Evolutionary conservation across 768 basidiomycete genomes (phyloP).

Genomic region (Agaricus sinodeliciosus): DNA sequence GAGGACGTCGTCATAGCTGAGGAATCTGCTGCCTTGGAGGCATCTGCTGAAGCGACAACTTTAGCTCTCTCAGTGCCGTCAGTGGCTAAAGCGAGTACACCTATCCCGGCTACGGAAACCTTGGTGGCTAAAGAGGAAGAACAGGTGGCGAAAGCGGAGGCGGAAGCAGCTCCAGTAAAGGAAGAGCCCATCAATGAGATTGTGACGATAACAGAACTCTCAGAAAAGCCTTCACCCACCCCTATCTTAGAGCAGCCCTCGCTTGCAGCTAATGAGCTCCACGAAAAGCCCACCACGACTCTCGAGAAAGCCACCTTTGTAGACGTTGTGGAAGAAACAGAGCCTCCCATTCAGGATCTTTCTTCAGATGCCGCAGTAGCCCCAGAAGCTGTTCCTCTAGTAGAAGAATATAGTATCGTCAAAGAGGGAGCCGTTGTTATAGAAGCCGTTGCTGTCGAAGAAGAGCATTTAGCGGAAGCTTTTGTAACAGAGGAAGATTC

Average conservation of each 20-base stretch:
- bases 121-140: neutral
- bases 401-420: no score
- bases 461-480: neutral
- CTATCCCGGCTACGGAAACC: neutral
- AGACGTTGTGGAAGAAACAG: no score
- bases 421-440: no score
- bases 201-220: neutral
- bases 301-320: no score
- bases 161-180: neutral
- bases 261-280: no score
- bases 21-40: neutral
- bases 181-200: neutral
- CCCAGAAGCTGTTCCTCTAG: no score
- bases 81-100: neutral
- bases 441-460: neutral
- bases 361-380: no score
- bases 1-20: neutral
- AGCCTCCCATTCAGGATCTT: no score
- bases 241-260: no score
- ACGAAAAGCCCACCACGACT: no score
- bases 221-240: no score
- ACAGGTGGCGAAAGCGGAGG: neutral
- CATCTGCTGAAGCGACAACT: slow-evolving; percentile 6
- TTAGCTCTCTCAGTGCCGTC: neutral
- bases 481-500: no score